Evolutionary conservation across 306 rosid species (phyloP).

Genomic region (Fragaria ananassa): DNA sequence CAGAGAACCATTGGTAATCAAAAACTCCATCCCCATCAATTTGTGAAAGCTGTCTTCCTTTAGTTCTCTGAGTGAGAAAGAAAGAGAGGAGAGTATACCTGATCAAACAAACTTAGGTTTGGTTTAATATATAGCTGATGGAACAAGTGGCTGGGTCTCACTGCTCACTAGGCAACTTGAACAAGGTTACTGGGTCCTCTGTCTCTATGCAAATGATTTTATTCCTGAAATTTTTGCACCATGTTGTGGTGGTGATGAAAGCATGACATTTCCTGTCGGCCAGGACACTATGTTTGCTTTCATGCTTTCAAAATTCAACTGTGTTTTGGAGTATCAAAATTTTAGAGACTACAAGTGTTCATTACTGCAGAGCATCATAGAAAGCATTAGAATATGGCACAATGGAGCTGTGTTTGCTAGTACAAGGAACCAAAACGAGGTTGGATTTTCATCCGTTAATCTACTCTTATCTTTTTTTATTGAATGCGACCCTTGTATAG

Average conservation of each 20-base stretch:
- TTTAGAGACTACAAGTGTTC: no score
- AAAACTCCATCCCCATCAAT: slow-evolving; percentile 28
- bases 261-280: neutral
- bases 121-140: neutral
- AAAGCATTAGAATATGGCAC: neutral
- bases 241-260: slow-evolving; percentile 13
- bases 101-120: no score
- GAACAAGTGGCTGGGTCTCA: slow-evolving; percentile 17
- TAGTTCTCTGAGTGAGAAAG: neutral
- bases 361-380: no score
- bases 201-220: slow-evolving; percentile 54
- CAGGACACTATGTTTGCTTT: neutral
- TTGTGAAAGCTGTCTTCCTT: neutral
- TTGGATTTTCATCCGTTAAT: neutral
- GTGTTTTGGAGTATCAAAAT: no score
- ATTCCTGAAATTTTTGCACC: slow-evolving; percentile 31
- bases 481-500: neutral
- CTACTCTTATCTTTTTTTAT: neutral
- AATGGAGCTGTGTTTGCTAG: neutral
- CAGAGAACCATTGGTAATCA: slow-evolving; percentile 20
- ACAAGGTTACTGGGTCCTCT: slow-evolving; percentile 11
- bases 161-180: neutral
- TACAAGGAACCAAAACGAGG: neutral
- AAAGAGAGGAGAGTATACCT: slow-evolving; percentile 1
- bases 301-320: neutral